Percentiles rank a stretch among this genome's conserved stretches.
Conservation (phyloP, 2,329 filamentous ascomycete species). For the Kalaharituber pfeilii region DNA sequence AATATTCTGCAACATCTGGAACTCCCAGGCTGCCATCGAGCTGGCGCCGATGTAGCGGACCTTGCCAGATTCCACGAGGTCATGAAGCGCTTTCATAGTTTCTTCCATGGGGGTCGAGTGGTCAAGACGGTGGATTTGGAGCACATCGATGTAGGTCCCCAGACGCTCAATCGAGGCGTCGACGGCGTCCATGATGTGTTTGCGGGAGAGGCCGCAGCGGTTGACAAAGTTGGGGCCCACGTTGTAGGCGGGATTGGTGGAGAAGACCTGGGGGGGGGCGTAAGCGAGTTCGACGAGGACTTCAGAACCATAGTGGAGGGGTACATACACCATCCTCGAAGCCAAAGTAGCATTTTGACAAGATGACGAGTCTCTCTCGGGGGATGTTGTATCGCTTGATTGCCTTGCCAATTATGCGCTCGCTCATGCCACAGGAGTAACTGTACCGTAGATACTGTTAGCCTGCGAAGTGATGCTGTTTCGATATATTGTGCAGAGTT, state of each 20-base stretch:
- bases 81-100: conserved; percentile 41
- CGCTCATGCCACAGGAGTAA: conserved; percentile 40
- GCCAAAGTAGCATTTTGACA: conserved; percentile 38
- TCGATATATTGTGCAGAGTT: not conserved
- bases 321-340: not conserved
- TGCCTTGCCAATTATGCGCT: conserved; percentile 40
- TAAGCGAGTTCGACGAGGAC: too few relatives aligned
- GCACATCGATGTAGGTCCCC: conserved; percentile 36
- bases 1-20: conserved; percentile 38
- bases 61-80: conserved; percentile 40
- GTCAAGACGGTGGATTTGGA: conserved; percentile 39
- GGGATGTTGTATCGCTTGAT: conserved; percentile 42
- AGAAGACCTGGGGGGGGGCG: too few relatives aligned
- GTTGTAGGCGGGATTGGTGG: not conserved
- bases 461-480: not conserved
- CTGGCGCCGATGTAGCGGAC: conserved; percentile 38
- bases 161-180: conserved; percentile 28
- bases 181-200: conserved; percentile 29
- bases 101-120: conserved; percentile 32
- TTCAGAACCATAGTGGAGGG: too few relatives aligned
- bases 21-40: conserved; percentile 38
- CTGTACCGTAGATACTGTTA: conserved; percentile 23
- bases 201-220: conserved; percentile 26
- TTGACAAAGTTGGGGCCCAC: conserved; percentile 22
- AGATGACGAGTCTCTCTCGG: conserved; percentile 39